phyloP scores from a whole-genome alignment of 371 early-diverging fungal species.

The Mortierella sp. region DNA sequence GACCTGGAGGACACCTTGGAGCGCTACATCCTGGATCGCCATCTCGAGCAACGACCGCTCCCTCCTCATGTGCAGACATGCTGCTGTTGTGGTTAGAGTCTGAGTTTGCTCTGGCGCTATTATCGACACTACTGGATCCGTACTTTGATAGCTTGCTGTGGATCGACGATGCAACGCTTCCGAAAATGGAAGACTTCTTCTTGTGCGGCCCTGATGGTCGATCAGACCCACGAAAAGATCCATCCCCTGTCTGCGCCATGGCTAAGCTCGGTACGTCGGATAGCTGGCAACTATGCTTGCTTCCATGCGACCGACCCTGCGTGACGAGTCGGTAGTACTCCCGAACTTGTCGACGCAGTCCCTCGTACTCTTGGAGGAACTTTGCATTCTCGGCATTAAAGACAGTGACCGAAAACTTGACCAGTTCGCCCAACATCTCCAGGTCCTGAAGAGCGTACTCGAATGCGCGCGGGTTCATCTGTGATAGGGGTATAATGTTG shows the following conservation, averaged over 20 bases:
- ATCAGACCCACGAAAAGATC: background rate
- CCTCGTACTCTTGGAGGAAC: slow-evolving; percentile 54
- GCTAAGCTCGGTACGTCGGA: slow-evolving; percentile 5
- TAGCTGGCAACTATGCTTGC: slow-evolving; percentile 10
- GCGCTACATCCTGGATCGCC: slow-evolving; percentile 16
- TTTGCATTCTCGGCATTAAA: slow-evolving; percentile 51
- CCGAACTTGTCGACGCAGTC: slow-evolving; percentile 40
- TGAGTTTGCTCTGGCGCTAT: slow-evolving; percentile 2
- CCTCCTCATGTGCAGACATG: background rate
- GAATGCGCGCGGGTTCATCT: slow-evolving; percentile 50
- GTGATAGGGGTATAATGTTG: slow-evolving; percentile 37
- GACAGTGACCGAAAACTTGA: slow-evolving; percentile 47
- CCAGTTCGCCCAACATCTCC: slow-evolving; percentile 41
- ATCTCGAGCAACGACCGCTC: background rate
- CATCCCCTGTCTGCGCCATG: background rate
- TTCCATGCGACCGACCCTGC: background rate
- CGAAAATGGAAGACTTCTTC: slow-evolving; percentile 19
- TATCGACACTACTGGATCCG: background rate
- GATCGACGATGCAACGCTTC: slow-evolving; percentile 29
- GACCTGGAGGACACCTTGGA: background rate
- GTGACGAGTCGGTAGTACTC: slow-evolving; percentile 40
- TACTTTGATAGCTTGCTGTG: slow-evolving; percentile 24
- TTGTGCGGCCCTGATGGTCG: background rate
- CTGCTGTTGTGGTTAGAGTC: background rate
- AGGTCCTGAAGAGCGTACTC: slow-evolving; percentile 46